Percentiles rank a stretch among this genome's conserved stretches.
These are phyloP conservation scores for Chaetomium globosum DNA, from an alignment of 2,329 filamentous ascomycete genomes.

Conservation along the genomic window DNA sequence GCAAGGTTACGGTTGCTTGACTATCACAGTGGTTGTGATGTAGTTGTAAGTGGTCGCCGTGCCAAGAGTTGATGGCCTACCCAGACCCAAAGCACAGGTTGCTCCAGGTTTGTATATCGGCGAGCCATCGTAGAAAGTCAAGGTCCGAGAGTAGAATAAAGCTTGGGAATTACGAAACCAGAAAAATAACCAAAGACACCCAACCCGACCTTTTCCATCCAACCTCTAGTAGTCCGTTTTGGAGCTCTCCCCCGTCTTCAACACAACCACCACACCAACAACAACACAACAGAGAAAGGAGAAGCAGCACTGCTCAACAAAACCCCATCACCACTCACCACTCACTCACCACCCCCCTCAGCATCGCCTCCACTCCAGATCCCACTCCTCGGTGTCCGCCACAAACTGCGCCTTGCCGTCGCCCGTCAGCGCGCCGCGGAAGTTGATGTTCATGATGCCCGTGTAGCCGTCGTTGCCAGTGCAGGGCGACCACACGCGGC, in stretches of 20 bases:
- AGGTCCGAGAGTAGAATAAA: conserved; percentile 59
- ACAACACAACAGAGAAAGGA: not conserved
- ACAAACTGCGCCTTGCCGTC: conserved; percentile 42
- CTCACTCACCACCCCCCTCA: conserved; percentile 25
- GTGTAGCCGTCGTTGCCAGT: conserved; percentile 40
- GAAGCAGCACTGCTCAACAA: not conserved
- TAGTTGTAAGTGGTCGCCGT: not conserved
- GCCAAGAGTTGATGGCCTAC: not conserved
- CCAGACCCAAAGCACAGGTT: not conserved
- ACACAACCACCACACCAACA: not conserved
- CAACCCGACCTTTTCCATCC: conserved; percentile 9
- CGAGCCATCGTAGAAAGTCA: not conserved
- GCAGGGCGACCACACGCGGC: conserved; percentile 45
- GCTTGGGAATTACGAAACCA: conserved; percentile 56
- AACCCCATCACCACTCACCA: not conserved
- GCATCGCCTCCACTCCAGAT: conserved; percentile 45
- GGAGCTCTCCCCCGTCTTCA: not conserved
- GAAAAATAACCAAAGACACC: conserved; percentile 6
- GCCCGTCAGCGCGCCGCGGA: conserved; percentile 44
- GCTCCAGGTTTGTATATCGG: not conserved
- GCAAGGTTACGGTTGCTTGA: too few relatives aligned
- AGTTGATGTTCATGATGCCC: conserved; percentile 48
- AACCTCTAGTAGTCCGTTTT: conserved; percentile 13
- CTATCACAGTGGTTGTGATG: too few relatives aligned
- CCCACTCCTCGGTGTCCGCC: conserved; percentile 44